phyloP scores from a whole-genome alignment of 345 rosid genomes.

The Euphorbia lathyris region DNA sequence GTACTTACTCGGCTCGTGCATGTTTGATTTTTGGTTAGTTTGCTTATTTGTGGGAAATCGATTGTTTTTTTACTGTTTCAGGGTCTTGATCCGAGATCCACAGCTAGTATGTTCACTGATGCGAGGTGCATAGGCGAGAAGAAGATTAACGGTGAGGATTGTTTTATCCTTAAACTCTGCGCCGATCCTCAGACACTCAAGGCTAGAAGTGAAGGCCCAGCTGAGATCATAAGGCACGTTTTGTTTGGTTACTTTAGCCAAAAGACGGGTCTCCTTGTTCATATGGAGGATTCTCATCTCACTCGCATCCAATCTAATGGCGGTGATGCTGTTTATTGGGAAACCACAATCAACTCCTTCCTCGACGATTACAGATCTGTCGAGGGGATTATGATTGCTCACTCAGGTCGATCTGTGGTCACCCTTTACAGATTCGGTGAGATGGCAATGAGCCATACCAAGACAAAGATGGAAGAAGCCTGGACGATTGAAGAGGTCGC shows the following conservation, averaged over 20 bases:
- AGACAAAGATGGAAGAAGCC: conserved; percentile 92
- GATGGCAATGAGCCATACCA: conserved; percentile 78
- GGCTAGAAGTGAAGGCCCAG: conserved; percentile 86
- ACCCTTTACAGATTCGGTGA: conserved; percentile 90
- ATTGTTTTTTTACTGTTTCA: conserved; percentile 25
- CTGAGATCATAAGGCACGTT: conserved; percentile 84
- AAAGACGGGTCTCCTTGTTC: conserved; percentile 81
- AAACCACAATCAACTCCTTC: conserved; percentile 79
- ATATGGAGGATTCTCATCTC: conserved; percentile 83
- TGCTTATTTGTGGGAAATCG: neutral
- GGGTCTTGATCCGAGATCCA: conserved; percentile 94
- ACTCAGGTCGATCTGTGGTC: conserved; percentile 81
- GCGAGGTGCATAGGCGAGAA: conserved; percentile 88
- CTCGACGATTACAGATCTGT: conserved; percentile 78
- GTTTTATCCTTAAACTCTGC: conserved; percentile 77
- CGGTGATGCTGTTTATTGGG: conserved; percentile 85
- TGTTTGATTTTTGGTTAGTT: neutral
- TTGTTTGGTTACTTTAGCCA: conserved; percentile 88
- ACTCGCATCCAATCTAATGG: conserved; percentile 78
- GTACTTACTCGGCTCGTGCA: neutral
- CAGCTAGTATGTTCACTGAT: conserved; percentile 73
- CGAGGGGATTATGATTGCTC: conserved; percentile 95
- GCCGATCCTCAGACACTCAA: conserved; percentile 72
- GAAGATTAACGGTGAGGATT: conserved; percentile 73
- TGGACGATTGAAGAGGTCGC: conserved; percentile 98